Evolutionary conservation across 2,329 filamentous ascomycete genomes (phyloP).

Genomic region (Monosporascus sp.): DNA sequence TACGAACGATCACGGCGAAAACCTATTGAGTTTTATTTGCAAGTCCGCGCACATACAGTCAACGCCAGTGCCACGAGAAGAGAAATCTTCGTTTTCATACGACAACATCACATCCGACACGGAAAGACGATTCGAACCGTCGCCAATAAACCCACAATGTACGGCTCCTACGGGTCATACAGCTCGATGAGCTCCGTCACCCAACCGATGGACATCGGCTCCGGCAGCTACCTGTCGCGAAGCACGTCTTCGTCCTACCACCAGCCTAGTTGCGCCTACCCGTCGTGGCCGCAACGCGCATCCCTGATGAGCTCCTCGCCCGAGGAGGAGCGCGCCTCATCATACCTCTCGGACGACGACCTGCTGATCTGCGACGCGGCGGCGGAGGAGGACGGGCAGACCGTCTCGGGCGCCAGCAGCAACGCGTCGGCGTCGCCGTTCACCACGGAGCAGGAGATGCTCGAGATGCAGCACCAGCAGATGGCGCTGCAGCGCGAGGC

Average conservation of each 20-base stretch:
- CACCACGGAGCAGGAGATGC: constrained; percentile 41
- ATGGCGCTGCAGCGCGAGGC: constrained; percentile 47
- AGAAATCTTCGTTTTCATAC: not conserved
- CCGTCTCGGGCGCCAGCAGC: constrained; percentile 38
- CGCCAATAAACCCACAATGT: constrained; percentile 15
- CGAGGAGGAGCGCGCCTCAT: constrained; percentile 40
- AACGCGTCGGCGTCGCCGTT: constrained; percentile 37
- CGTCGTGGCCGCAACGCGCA: constrained; percentile 36
- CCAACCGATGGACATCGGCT: constrained; percentile 27
- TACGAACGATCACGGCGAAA: too few relatives aligned
- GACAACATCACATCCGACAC: not conserved
- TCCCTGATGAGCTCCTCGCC: constrained; percentile 24
- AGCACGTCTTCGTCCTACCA: constrained; percentile 12
- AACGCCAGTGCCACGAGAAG: too few relatives aligned
- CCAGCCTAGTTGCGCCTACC: constrained; percentile 34
- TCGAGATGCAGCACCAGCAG: constrained; percentile 46
- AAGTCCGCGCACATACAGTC: too few relatives aligned
- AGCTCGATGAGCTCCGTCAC: constrained; percentile 29
- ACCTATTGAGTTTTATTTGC: too few relatives aligned
- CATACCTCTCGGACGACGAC: constrained; percentile 59
- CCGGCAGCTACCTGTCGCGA: constrained; percentile 23
- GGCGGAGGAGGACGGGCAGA: constrained; percentile 45
- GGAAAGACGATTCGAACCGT: not conserved
- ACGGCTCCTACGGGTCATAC: constrained; percentile 30
- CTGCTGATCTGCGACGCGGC: constrained; percentile 45